These are phyloP conservation scores for Iris pallida DNA, from an alignment of 116 monocot genomes.

Conservation along the genomic window DNA sequence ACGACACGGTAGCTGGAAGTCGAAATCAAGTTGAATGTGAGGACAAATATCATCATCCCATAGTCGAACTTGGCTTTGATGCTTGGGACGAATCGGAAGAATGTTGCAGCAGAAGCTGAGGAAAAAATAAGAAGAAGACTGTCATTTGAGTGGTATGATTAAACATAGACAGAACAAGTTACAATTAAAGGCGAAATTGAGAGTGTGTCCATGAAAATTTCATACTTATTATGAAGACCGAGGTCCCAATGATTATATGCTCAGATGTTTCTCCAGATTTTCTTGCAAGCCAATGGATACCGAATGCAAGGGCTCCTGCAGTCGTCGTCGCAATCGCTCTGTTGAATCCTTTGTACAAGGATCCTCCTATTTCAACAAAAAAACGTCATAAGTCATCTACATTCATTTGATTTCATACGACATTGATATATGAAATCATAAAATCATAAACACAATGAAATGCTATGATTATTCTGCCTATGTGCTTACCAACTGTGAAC, in stretches of 20 bases:
- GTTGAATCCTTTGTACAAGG: slow-evolving; percentile 44
- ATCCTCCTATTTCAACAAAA: slow-evolving; percentile 14
- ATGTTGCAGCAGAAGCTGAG: slow-evolving; percentile 35
- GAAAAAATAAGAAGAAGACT: neutral
- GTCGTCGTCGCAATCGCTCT: slow-evolving; percentile 22
- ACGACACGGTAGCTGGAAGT: slow-evolving; percentile 36
- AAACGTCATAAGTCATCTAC: no score
- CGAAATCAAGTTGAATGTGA: slow-evolving; percentile 36
- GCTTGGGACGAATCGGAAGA: slow-evolving; percentile 19
- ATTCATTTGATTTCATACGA: no score
- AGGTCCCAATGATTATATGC: slow-evolving; percentile 19
- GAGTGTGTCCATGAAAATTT: neutral
- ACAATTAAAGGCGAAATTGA: neutral
- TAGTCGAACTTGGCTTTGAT: slow-evolving; percentile 36
- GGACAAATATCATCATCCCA: slow-evolving; percentile 34
- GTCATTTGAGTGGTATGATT: neutral
- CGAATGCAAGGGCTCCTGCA: slow-evolving; percentile 21
- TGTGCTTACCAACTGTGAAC: slow-evolving; percentile 38
- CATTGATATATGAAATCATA: no score
- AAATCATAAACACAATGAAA: no score
- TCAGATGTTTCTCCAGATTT: slow-evolving; percentile 25
- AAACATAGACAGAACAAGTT: no score
- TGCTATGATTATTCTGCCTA: no score
- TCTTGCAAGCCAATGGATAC: slow-evolving; percentile 32
- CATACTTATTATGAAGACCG: slow-evolving; percentile 30